Evolutionary conservation across 352 stramenopile species (phyloP).

Genomic region (Hyaloperonospora brassicae): DNA sequence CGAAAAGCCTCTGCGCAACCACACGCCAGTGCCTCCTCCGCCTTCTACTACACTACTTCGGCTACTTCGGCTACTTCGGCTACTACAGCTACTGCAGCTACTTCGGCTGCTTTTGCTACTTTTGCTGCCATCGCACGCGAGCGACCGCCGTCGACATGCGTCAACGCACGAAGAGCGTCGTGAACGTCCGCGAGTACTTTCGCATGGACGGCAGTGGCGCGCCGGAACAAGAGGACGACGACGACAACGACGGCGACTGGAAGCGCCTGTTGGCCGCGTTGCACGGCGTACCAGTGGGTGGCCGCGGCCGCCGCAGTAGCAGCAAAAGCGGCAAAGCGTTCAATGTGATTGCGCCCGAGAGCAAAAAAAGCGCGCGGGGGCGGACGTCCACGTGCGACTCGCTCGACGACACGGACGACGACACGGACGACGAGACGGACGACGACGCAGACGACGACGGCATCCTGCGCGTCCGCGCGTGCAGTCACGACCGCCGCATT

Average conservation of each 20-base stretch:
- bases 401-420: conserved; percentile 49
- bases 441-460: conserved; percentile 49
- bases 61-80: too few species aligned
- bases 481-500: conserved; percentile 64
- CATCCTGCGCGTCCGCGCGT: conserved; percentile 46
- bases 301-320: too few species aligned
- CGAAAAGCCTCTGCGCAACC: conserved; percentile 18
- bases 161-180: conserved; percentile 61
- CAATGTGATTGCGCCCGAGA: not conserved
- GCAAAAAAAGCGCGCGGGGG: conserved; percentile 24
- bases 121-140: too few species aligned
- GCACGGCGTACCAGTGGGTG: too few species aligned
- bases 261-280: too few species aligned
- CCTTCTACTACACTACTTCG: too few species aligned
- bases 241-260: conserved; percentile 30
- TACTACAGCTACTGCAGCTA: too few species aligned
- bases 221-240: conserved; percentile 34
- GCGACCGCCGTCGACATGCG: conserved; percentile 29
- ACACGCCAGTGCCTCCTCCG: not conserved
- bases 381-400: conserved; percentile 54
- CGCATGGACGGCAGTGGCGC: conserved; percentile 39
- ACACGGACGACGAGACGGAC: conserved; percentile 29
- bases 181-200: conserved; percentile 72
- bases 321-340: too few species aligned
- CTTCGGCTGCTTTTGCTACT: too few species aligned